phyloP scores from a whole-genome alignment of 129 eudicot species.

The Oenanthe sinensis region DNA sequence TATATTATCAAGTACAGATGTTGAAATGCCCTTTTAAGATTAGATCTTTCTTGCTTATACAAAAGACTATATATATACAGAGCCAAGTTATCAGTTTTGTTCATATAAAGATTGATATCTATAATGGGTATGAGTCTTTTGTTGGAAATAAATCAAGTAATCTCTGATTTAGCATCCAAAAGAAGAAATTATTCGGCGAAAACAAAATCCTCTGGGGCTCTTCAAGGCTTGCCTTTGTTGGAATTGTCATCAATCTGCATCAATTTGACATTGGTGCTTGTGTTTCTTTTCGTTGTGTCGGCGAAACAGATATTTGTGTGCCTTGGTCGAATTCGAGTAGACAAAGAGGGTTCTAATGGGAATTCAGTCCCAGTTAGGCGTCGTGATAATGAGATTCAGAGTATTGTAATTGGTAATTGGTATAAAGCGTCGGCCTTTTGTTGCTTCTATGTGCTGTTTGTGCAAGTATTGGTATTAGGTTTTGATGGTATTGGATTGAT shows the following conservation, averaged over 20 bases:
- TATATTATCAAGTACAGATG: neutral
- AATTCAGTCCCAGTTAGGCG: constrained; percentile 29
- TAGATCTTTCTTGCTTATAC: constrained; percentile 19
- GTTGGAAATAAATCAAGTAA: neutral
- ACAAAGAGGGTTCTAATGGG: constrained; percentile 40
- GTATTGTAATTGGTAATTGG: constrained; percentile 47
- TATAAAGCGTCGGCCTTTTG: constrained; percentile 54
- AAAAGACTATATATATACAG: neutral
- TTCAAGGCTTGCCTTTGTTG: constrained; percentile 34
- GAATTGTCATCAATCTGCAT: constrained; percentile 49
- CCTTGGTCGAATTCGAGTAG: constrained; percentile 29
- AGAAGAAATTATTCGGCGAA: neutral
- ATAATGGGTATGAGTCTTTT: constrained; percentile 34
- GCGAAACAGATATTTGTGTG: constrained; percentile 42
- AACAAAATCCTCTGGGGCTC: constrained; percentile 8
- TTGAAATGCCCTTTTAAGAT: constrained; percentile 27
- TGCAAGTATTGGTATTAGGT: constrained; percentile 61
- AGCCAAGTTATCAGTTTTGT: constrained; percentile 3
- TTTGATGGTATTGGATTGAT: constrained; percentile 55
- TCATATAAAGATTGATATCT: constrained; percentile 26
- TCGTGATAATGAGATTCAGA: constrained; percentile 28
- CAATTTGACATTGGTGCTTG: constrained; percentile 50
- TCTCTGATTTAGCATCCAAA: neutral
- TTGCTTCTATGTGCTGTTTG: constrained; percentile 59
- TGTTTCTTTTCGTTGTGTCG: constrained; percentile 41